Conservation (phyloP, 306 rosid species). For the Vigna angularis region DNA sequence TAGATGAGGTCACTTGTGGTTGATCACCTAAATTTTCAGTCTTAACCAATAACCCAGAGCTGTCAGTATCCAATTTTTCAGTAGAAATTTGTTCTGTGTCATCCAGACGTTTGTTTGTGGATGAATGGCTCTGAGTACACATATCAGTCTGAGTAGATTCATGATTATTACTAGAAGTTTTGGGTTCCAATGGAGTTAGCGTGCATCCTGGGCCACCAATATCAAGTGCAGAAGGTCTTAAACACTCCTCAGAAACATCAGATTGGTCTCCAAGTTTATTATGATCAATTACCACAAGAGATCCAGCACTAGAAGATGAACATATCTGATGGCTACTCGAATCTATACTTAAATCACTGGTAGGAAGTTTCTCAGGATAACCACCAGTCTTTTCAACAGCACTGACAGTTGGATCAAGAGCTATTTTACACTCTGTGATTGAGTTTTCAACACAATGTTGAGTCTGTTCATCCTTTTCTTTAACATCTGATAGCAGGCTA, state of each 20-base stretch:
- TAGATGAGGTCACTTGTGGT: conserved; percentile 39
- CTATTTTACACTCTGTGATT: conserved; percentile 34
- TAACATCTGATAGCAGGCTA: conserved; percentile 35
- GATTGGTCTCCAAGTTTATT: conserved; percentile 45
- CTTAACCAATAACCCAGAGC: conserved; percentile 33
- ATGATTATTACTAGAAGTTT: conserved; percentile 34
- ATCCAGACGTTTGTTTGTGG: conserved; percentile 33
- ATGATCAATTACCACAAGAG: conserved; percentile 39
- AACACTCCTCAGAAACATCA: conserved; percentile 48
- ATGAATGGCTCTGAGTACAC: conserved; percentile 25
- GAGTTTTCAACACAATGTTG: conserved; percentile 45
- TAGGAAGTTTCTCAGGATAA: conserved; percentile 45
- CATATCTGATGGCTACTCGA: conserved; percentile 36
- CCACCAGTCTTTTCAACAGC: conserved; percentile 43
- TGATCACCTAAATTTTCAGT: conserved; percentile 39
- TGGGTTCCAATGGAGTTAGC: conserved; percentile 38
- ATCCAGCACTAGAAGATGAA: conserved; percentile 49
- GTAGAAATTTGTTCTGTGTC: conserved; percentile 23
- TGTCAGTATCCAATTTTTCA: conserved; percentile 30
- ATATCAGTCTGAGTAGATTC: conserved; percentile 35
- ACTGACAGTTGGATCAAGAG: conserved; percentile 42
- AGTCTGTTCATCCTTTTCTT: conserved; percentile 48
- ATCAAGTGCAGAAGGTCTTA: conserved; percentile 44
- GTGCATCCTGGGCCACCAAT: conserved; percentile 37
- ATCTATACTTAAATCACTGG: conserved; percentile 38